These are phyloP conservation scores for Beauveria sp. DNA, from an alignment of 2,329 filamentous ascomycete species.

Conservation along the genomic window DNA sequence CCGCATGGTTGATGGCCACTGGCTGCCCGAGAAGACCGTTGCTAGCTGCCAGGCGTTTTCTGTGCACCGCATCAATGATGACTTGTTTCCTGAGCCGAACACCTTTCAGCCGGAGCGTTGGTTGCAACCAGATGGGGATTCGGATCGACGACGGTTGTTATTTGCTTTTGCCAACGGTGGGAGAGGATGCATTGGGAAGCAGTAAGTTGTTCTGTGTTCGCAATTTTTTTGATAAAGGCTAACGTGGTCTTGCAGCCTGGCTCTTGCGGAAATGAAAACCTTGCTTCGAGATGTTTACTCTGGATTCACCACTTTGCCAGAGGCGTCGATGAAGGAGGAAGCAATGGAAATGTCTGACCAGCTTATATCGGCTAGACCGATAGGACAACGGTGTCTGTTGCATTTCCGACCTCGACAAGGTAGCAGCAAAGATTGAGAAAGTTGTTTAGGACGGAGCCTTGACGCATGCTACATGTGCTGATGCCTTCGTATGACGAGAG, in stretches of 20 bases:
- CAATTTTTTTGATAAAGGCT: background rate
- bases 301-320: constrained; percentile 46
- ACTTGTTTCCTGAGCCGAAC: constrained; percentile 73
- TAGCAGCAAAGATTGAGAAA: background rate
- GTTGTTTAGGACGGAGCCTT: background rate
- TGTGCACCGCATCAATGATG: constrained; percentile 48
- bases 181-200: constrained; percentile 57
- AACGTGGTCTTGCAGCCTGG: constrained; percentile 32
- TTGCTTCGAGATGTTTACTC: constrained; percentile 57
- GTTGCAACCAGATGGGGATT: constrained; percentile 66
- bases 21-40: constrained; percentile 44
- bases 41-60: constrained; percentile 57
- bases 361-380: constrained; percentile 57
- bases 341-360: constrained; percentile 61
- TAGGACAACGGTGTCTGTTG: constrained; percentile 51
- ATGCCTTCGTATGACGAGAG: background rate
- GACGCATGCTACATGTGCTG: background rate
- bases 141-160: constrained; percentile 55
- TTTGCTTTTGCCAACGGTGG: constrained; percentile 62
- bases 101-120: constrained; percentile 75
- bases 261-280: constrained; percentile 61
- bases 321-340: constrained; percentile 43
- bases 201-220: constrained; percentile 40
- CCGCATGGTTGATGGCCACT: constrained; percentile 46
- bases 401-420: constrained; percentile 32